These are phyloP conservation scores for Pythium insidiosum DNA, from an alignment of 352 stramenopile species.

Conservation along the genomic window DNA sequence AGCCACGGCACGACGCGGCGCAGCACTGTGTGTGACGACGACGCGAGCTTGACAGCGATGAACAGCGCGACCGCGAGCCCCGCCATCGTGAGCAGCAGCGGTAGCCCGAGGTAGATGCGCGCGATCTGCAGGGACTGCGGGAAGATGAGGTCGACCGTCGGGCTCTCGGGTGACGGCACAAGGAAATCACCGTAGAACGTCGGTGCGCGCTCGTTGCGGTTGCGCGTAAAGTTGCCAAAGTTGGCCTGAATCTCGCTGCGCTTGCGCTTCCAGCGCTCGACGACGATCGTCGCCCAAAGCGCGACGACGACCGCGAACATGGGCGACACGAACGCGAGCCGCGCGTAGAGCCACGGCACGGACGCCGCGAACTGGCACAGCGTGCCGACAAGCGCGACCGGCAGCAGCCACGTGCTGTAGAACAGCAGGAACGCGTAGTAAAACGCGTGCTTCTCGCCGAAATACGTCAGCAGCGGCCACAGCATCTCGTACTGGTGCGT, in stretches of 20 bases:
- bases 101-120: conserved; percentile 49
- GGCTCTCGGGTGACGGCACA: conserved; percentile 32
- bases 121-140: conserved; percentile 47
- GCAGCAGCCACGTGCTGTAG: conserved; percentile 63
- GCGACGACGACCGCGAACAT: conserved; percentile 70
- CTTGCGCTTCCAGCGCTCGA: conserved; percentile 90
- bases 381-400: conserved; percentile 38
- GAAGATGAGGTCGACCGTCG: conserved; percentile 46
- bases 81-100: conserved; percentile 46
- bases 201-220: conserved; percentile 33
- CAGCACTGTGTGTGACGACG: conserved; percentile 17
- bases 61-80: conserved; percentile 46
- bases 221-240: conserved; percentile 73
- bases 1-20: conserved; percentile 26
- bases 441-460: conserved; percentile 76
- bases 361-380: conserved; percentile 44
- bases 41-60: conserved; percentile 36
- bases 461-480: conserved; percentile 74
- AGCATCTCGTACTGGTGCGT: conserved; percentile 71
- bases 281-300: conserved; percentile 80
- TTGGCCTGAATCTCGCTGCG: conserved; percentile 62
- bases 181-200: conserved; percentile 72
- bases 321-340: conserved; percentile 36
- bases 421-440: conserved; percentile 74
- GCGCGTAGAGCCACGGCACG: too few species aligned